These are phyloP conservation scores for Colletotrichum zoysiae DNA, from an alignment of 2,329 filamentous ascomycete species.

Conservation along the genomic window DNA sequence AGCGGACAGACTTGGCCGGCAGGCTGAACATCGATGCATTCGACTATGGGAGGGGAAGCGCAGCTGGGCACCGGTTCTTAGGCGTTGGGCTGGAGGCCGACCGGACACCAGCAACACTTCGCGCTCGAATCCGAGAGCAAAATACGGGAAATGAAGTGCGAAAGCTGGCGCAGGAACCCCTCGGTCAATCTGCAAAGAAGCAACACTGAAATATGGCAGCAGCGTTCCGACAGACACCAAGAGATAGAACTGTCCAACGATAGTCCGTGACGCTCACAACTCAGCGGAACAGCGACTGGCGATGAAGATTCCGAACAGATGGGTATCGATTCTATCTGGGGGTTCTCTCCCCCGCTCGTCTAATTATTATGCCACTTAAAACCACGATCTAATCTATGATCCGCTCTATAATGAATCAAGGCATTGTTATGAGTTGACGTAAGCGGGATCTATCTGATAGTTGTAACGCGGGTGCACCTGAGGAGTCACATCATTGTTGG, in stretches of 20 bases:
- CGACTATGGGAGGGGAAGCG: background rate
- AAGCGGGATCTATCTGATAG: background rate
- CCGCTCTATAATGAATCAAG: background rate
- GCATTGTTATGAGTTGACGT: background rate
- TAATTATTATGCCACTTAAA: background rate
- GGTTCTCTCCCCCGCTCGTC: background rate
- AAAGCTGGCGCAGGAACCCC: background rate
- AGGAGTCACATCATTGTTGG: background rate
- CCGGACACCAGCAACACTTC: no score
- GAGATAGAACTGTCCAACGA: background rate
- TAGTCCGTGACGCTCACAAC: background rate
- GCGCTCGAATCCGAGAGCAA: background rate
- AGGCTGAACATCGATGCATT: no score
- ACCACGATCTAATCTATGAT: constrained; percentile 4
- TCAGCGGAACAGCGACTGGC: background rate
- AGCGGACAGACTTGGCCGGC: no score
- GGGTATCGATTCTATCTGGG: constrained; percentile 6
- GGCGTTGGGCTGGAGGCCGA: no score
- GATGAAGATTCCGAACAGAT: background rate
- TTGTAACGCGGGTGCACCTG: background rate
- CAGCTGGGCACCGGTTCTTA: no score
- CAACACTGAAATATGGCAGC: background rate
- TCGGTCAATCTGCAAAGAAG: background rate
- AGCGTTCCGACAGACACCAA: background rate
- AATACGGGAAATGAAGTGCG: background rate